phyloP scores from a whole-genome alignment of 768 basidiomycete genomes.

The Russula lepida region DNA sequence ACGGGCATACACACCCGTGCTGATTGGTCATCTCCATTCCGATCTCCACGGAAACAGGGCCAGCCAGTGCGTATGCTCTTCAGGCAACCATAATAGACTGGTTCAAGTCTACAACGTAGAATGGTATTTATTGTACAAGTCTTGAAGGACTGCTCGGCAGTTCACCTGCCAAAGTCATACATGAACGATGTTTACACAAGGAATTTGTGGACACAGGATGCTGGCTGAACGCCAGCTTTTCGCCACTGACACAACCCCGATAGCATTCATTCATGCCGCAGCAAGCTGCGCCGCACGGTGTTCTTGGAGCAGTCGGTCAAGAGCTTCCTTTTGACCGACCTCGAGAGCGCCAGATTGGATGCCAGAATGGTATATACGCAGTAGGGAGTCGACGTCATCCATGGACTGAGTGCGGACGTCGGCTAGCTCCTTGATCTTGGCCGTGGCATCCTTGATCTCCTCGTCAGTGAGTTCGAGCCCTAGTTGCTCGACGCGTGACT shows the following conservation, averaged over 20 bases:
- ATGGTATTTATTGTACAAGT: conserved; percentile 5
- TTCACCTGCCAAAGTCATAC: neutral
- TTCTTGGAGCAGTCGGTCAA: conserved; percentile 78
- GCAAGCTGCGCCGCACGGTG: conserved; percentile 43
- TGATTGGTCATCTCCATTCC: neutral
- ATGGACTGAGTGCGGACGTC: conserved; percentile 97
- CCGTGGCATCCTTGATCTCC: conserved; percentile 96
- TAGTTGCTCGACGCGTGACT: conserved; percentile 97
- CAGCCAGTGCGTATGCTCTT: neutral
- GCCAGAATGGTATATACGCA: conserved; percentile 92
- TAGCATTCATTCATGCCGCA: neutral
- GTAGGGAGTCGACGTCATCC: conserved; percentile 96
- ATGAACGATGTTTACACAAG: neutral
- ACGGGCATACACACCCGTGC: too few species aligned
- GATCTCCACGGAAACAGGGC: neutral
- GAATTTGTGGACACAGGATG: neutral
- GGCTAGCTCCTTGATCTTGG: conserved; percentile 99
- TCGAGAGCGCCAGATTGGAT: conserved; percentile 87
- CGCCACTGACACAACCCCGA: too few species aligned
- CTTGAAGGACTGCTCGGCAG: neutral
- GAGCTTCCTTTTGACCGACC: conserved; percentile 87
- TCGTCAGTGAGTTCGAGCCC: conserved; percentile 85
- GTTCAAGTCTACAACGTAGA: neutral
- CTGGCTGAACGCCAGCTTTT: conserved; percentile 9
- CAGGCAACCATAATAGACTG: neutral